phyloP scores from a whole-genome alignment of 2,329 filamentous ascomycete genomes.

The Cordyceps militaris region DNA sequence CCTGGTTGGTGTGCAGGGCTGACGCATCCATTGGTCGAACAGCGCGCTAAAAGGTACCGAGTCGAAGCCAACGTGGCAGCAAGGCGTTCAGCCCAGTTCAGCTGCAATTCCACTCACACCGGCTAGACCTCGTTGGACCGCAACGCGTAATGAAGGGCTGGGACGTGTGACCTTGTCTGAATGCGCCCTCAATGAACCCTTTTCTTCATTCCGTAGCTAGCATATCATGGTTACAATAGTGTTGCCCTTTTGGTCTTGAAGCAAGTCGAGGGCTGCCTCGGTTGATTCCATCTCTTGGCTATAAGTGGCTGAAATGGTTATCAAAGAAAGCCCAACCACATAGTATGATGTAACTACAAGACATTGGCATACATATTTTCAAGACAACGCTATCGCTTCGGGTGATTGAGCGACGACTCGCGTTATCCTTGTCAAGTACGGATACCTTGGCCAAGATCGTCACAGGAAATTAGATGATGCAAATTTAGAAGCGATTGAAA shows the following conservation, averaged over 20 bases:
- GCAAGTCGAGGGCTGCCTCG: too few relatives aligned
- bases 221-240: not conserved
- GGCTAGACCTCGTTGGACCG: conserved; percentile 5
- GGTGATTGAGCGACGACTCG: too few relatives aligned
- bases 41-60: conserved; percentile 1
- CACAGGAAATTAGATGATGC: not conserved
- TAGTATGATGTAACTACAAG: too few relatives aligned
- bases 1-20: not conserved
- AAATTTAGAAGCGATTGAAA: not conserved
- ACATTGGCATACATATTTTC: too few relatives aligned
- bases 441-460: not conserved
- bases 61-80: not conserved
- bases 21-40: not conserved
- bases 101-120: conserved; percentile 1
- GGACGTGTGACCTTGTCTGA: not conserved
- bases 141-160: conserved; percentile 1
- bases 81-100: conserved; percentile 12
- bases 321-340: too few relatives aligned
- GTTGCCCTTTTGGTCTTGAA: not conserved
- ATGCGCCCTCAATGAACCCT: not conserved
- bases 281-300: too few relatives aligned
- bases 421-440: too few relatives aligned
- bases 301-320: too few relatives aligned
- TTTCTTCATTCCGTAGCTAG: not conserved
- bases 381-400: too few relatives aligned